Base-by-base conservation (phyloP, 106 monocot species). In the Dactylorhiza incarnata region DNA sequence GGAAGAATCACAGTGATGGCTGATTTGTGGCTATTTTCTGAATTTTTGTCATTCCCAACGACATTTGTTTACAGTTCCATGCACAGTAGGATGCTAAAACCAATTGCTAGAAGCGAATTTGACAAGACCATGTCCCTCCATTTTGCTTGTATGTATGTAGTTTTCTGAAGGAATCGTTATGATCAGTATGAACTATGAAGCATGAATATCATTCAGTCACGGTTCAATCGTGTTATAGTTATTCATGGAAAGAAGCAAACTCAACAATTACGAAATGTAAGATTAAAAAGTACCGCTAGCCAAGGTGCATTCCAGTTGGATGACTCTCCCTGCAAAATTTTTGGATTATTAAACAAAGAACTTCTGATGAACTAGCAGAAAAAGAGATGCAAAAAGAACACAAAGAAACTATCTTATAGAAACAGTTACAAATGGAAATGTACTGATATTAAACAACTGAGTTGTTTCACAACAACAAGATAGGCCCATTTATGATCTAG, bases 311-410 rank as follows among this genome's bases (percentile, higher is more conserved):
- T 72, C 19, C 46, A 45, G 20, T 45, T 20, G 10, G 46, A 44
- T 46, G 72, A 45, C 8, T 72, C 72, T 72, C 72, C 72, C 72
- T 72, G 72, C 45, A 47, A 72, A 12, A 72, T 19, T 19, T 22
- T 0, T 56, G 8, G 58, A 59, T 59, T 59, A 20, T 59, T 20
- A 59, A 59, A 59, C 58, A 59, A 54, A 16, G 54, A 54, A 54
- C 54, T 3, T 54, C 5, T 54, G 54, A 54, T 54, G 54, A 54
- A 54, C 54, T n/a, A 59, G 19, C n/a, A 22, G 22, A 7, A 59
- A 59, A 59, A 20, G 19, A 20, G 22, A 6, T 20, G n/a, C 7
- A 56, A 19, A 56, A 5, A 56, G 12, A 56, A 59, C 22, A 59
- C 2, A 59, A 6, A 59, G 14, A 54, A 54, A 6, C 54, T 5